Evolutionary conservation across 139 green algal species (phyloP), one percentile per base, ranked within the genome.

Genomic region (Coccomyxa sp.): DNA sequence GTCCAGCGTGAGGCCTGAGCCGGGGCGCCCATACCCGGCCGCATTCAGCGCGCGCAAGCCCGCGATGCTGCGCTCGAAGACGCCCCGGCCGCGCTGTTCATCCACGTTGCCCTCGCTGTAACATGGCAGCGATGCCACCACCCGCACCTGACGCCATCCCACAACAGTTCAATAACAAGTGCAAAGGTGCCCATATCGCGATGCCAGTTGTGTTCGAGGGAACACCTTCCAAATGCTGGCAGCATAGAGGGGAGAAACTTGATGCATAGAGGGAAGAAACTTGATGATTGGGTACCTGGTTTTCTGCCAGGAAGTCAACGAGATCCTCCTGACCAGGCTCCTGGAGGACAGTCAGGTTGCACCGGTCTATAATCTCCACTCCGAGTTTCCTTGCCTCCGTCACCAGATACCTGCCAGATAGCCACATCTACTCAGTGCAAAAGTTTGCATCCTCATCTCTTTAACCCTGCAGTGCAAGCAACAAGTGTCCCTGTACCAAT

Each of bases 341-440:
- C 80, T 94, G 84, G 63, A 99, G 94, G 67, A 98, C 96, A 11
- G 97, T 99, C 9, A 99, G 90, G 89, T 99, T 99, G 92, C 97
- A 99, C 63, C 97, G 92, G 90, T 99, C 96, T 58, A 99, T 98
- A 28, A 99, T 93, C 31, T 96, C 87, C n/a, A 96, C 32, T 0
- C 95, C 93, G n/a, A 95, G 82, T 18, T 68, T 74, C 11, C 89
- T 76, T 14, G 93, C 95, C 66, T 92, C 86, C n/a, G 80, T 32
- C 76, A 98, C 96, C 11, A 99, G 85, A 79, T 94, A 95, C 82
- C 94, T 95, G 89, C 79, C 77, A 7, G 4, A 11, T 51, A 3
- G 38, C 38, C 38, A 51, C 16, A 84, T 10, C 60, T 81, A 51
- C 38, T 51, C 38, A 51, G 3, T 51, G 38, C 3, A 51, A 7